phyloP scores from a whole-genome alignment of 345 rosid species.

The Salix exigua region DNA sequence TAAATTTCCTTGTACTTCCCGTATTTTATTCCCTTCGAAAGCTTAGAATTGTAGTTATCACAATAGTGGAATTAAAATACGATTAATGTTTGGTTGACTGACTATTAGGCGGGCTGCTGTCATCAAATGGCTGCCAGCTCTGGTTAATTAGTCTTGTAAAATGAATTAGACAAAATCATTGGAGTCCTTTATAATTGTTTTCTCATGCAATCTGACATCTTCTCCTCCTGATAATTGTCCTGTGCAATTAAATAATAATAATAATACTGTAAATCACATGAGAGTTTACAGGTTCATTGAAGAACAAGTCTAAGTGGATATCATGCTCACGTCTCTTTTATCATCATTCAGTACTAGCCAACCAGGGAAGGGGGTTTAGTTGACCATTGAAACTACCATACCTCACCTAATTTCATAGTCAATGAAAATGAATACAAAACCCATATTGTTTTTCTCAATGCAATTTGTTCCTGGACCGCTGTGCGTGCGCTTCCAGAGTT shows the following conservation, averaged over 20 bases:
- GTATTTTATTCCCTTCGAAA: background rate
- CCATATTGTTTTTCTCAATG: background rate
- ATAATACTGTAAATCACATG: too few relatives aligned
- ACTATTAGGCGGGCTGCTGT: background rate
- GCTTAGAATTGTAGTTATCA: background rate
- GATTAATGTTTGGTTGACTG: background rate
- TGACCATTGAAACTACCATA: background rate
- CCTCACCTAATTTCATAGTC: background rate
- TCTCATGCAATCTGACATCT: background rate
- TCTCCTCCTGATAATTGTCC: background rate
- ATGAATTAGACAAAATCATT: background rate
- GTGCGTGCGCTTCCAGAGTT: background rate
- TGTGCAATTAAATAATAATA: too few relatives aligned
- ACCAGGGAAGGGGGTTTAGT: background rate
- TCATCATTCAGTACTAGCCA: background rate
- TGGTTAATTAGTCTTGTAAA: background rate
- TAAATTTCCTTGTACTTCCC: conserved; percentile 2
- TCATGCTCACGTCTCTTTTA: background rate
- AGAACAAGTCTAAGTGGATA: background rate
- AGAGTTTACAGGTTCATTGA: background rate
- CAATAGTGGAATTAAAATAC: background rate
- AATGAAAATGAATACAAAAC: background rate
- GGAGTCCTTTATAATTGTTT: background rate
- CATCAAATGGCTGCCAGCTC: background rate
- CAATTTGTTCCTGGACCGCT: background rate